phyloP scores from a whole-genome alignment of 805 yeast species.

The Myxozyma neglecta region DNA sequence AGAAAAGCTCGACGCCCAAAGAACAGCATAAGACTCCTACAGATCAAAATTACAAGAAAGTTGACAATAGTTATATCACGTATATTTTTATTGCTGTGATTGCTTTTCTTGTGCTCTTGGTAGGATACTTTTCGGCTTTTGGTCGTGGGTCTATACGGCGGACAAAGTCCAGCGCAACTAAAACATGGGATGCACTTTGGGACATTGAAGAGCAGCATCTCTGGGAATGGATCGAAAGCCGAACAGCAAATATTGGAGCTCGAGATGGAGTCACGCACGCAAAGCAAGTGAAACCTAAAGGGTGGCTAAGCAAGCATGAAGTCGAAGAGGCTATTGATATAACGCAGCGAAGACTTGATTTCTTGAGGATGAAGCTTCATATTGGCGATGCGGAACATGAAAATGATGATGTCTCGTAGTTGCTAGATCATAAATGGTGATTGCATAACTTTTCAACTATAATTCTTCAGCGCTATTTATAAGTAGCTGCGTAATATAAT shows the following conservation, averaged over 20 bases:
- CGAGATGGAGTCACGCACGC: slow-evolving; percentile 27
- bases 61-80: slow-evolving; percentile 19
- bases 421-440: background rate
- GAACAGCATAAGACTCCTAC: slow-evolving; percentile 1
- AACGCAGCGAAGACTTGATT: slow-evolving; percentile 47
- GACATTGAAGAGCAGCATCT: slow-evolving; percentile 54
- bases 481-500: too few relatives aligned
- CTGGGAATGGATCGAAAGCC: slow-evolving; percentile 71
- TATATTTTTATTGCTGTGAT: slow-evolving; percentile 12
- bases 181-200: slow-evolving; percentile 18
- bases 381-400: background rate
- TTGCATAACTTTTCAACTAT: background rate
- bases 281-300: background rate
- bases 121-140: background rate
- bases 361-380: slow-evolving; percentile 14
- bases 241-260: slow-evolving; percentile 39
- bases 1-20: background rate
- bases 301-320: slow-evolving; percentile 43
- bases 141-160: background rate
- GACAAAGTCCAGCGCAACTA: background rate
- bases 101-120: background rate
- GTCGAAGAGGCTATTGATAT: slow-evolving; percentile 49
- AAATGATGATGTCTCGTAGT: background rate
- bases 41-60: background rate
- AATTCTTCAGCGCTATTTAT: background rate